Conservation (phyloP, 2,329 filamentous ascomycete species). For the Metarhizium album region DNA sequence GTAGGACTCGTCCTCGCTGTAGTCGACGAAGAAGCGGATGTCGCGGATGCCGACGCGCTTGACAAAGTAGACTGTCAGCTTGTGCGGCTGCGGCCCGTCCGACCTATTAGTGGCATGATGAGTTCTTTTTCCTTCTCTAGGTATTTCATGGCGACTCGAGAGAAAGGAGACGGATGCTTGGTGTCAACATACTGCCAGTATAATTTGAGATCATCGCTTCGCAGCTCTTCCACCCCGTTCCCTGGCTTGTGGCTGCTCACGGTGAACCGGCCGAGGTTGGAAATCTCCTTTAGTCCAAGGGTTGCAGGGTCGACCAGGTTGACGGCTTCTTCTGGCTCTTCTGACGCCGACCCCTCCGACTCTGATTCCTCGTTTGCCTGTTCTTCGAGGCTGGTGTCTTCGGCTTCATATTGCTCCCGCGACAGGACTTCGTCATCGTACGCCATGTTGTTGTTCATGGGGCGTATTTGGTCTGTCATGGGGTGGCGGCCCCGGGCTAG, state of each 20-base stretch:
- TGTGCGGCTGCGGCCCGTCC: slow-evolving; percentile 74
- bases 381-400: slow-evolving; percentile 20
- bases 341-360: slow-evolving; percentile 22
- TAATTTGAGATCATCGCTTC: slow-evolving; percentile 58
- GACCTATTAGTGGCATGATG: slow-evolving; percentile 39
- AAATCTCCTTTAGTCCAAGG: slow-evolving; percentile 66
- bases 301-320: slow-evolving; percentile 42
- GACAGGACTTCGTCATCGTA: slow-evolving; percentile 18
- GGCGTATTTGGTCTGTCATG: slow-evolving; percentile 14
- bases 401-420: slow-evolving; percentile 21
- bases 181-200: slow-evolving; percentile 61
- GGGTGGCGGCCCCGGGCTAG: slow-evolving; percentile 19
- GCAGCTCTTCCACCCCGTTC: slow-evolving; percentile 65
- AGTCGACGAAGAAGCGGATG: slow-evolving; percentile 80
- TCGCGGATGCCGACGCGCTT: slow-evolving; percentile 70
- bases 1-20: slow-evolving; percentile 87
- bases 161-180: background rate
- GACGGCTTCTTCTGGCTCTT: slow-evolving; percentile 24
- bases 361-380: slow-evolving; percentile 18
- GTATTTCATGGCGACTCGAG: too few species aligned
- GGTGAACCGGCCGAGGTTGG: slow-evolving; percentile 72
- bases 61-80: slow-evolving; percentile 76
- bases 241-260: slow-evolving; percentile 75
- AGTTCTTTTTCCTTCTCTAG: too few species aligned
- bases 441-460: slow-evolving; percentile 17